Base-by-base conservation (phyloP, 148 eudicot species). In the Fagopyrum tataricum region DNA sequence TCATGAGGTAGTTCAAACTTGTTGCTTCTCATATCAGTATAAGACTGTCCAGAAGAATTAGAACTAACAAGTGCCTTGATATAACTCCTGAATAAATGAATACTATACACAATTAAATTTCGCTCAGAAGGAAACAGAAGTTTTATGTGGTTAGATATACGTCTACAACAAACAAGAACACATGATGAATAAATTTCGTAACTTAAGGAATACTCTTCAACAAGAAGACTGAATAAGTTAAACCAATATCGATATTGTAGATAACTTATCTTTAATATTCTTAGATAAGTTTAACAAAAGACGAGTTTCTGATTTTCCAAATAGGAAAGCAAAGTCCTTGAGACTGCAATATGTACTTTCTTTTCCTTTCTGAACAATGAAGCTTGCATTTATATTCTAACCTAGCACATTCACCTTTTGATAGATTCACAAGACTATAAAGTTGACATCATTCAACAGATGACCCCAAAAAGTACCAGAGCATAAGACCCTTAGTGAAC, bases 1-100 rank as follows among this genome's bases (percentile, higher is more conserved):
- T 85, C 75, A 69, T 81, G 85, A 1, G 99, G 89, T 42, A 96
- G 85, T 81, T 85, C 92, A 18, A 83, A 78, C 71, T 78, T 82
- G 5, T 81, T 72, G 70, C 55, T 67, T 79, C 77, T 72, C 17
- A 41, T 47, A 71, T 77, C 73, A 70, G 75, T 42, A 55, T 84
- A 77, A 55, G 77, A 20, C 24, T 72, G 59, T 48, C 66, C 72
- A 41, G 84, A 81, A 73, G 83, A 70, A 79, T 79, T 79, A 72
- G 89, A 79, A 69, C 89, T 77, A 81, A 76, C 68, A 69, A 88
- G 83, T 76, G 79, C 90, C 43, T 85, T 86, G 48, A 79, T 84
- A 79, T 85, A 85, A 78, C 78, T 85, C 89, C 97, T 91, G 43
- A 64, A 64, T 31, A 5, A 5, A 31, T 31, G 31, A 64, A 9